Evolutionary conservation across 2,329 filamentous ascomycete species (phyloP).

Genomic region (Ceratocystiopsis sp.): DNA sequence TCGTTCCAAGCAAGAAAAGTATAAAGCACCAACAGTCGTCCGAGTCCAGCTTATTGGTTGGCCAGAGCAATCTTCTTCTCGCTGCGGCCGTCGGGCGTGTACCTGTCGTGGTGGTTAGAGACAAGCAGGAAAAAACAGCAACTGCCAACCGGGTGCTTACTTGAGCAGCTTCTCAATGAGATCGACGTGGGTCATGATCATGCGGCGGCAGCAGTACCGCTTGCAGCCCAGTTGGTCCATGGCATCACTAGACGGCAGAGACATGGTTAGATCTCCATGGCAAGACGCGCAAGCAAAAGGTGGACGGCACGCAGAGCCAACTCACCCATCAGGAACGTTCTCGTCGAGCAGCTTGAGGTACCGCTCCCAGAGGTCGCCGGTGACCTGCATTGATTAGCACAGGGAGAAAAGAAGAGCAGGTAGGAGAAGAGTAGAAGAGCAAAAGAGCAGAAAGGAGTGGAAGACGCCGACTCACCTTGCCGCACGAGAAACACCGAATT

Average conservation of each 20-base stretch:
- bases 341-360: constrained; percentile 82
- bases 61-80: constrained; percentile 35
- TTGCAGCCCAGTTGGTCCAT: constrained; percentile 90
- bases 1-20: no score
- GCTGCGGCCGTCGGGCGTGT: constrained; percentile 45
- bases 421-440: no score
- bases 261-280: neutral
- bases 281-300: neutral
- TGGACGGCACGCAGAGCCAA: constrained; percentile 4
- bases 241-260: constrained; percentile 49
- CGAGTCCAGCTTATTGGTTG: constrained; percentile 6
- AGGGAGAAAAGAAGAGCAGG: neutral
- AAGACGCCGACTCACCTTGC: constrained; percentile 51
- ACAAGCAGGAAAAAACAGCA: neutral
- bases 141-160: constrained; percentile 30
- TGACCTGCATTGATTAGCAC: constrained; percentile 47
- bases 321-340: constrained; percentile 56
- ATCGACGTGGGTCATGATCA: constrained; percentile 99
- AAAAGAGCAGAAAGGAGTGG: neutral
- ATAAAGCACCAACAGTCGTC: no score
- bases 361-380: constrained; percentile 92
- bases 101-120: constrained; percentile 20
- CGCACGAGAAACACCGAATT: constrained; percentile 95
- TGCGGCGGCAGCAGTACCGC: constrained; percentile 95
- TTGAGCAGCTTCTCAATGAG: constrained; percentile 95